Evolutionary conservation across 78 protist species (phyloP).

Genomic region (Polysphondylium violaceum): DNA sequence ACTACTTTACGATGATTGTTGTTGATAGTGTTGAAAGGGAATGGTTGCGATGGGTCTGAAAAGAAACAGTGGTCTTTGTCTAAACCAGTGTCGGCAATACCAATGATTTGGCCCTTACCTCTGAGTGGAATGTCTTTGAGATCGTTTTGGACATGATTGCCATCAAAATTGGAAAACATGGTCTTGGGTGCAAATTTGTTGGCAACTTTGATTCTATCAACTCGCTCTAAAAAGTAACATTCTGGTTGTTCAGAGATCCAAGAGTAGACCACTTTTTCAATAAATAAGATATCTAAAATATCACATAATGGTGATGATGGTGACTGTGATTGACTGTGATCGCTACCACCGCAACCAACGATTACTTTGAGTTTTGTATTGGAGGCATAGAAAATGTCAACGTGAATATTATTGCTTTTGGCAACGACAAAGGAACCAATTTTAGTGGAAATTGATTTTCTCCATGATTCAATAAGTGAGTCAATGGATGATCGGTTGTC

Average conservation of each 20-base stretch:
- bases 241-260: conserved; percentile 48
- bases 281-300: no score
- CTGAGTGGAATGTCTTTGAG: conserved; percentile 26
- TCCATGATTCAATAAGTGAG: neutral
- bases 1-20: conserved; percentile 48
- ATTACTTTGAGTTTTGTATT: neutral
- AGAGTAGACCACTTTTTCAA: conserved; percentile 14
- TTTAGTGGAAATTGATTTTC: neutral
- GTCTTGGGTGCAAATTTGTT: conserved; percentile 39
- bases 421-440: neutral
- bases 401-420: neutral
- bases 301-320: neutral
- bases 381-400: no score
- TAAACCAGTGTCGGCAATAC: conserved; percentile 70
- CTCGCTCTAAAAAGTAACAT: neutral
- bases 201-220: neutral
- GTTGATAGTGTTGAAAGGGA: conserved; percentile 36
- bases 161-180: neutral
- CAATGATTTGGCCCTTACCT: conserved; percentile 50
- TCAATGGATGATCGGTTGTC: neutral
- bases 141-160: neutral
- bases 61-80: conserved; percentile 64
- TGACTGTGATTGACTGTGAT: neutral
- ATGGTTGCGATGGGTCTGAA: conserved; percentile 12
- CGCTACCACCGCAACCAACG: neutral